Base-by-base conservation (phyloP, 1,284 basidiomycete genomes). In the Pholiota adiposa region DNA sequence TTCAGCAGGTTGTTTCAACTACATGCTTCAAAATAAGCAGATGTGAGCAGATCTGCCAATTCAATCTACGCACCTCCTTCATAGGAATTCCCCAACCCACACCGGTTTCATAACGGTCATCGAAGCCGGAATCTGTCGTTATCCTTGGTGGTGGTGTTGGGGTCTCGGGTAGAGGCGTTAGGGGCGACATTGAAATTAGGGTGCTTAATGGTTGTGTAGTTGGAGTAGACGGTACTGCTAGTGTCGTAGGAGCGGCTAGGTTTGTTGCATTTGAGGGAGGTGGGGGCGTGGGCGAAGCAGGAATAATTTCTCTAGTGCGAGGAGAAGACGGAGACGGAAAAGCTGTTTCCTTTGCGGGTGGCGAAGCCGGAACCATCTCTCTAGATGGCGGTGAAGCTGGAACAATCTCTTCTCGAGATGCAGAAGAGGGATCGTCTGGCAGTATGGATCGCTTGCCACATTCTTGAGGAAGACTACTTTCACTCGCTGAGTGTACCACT, bases 161-260 rank as follows among this genome's bases (percentile, higher is more conserved):
- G 0, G 79, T 79, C 64, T 77, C 77, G 8, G 78, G 75, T 33
- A 79, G 54, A 8, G 79, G 79, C 8, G 79, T 81, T 40, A 82
- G 67, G 2, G 80, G 80, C n/a, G 79, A 80, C 67, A 78, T 66
- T 7, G 74, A 68, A 23, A 69, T 69, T 52, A 66, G 36, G 34
- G 61, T 57, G 58, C 68, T 61, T 9, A 69, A 51, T 9, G 64
- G 64, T 34, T 54, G 56, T 12, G 62, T 57, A 25, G 52, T 52
- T 36, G 72, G 73, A 25, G 72, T 74, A 19, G 67, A 65, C 27
- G 68, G 69, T 40, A 65, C 55, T 29, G 34, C 25, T n/a, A 44
- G n/a, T 34, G 48, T 54, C n/a, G 50, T 53, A 50, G 49, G 14
- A 38, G 65, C 53, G 18, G 60, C 61, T 18, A 21, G 33, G 60